Evolutionary conservation across 176 grass and related monocot species (phyloP).

Genomic region (Musa acuminata): DNA sequence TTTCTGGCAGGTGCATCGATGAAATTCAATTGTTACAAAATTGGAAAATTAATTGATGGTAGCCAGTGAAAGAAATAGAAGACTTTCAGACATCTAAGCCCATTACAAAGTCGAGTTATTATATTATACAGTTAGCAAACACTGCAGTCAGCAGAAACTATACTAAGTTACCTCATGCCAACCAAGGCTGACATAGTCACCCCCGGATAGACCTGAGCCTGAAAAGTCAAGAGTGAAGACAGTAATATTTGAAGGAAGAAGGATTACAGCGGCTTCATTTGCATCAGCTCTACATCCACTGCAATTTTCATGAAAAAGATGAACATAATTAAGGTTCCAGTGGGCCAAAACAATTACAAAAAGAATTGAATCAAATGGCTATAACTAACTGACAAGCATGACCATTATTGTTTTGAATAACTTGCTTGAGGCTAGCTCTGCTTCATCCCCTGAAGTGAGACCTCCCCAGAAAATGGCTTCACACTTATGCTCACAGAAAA

Average conservation of each 20-base stretch:
- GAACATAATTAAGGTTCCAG: background rate
- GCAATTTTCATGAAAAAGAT: constrained; percentile 29
- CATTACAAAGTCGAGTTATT: background rate
- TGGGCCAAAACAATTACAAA: background rate
- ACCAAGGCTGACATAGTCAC: constrained; percentile 97
- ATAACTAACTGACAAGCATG: background rate
- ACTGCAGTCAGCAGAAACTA: constrained; percentile 17
- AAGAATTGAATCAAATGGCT: background rate
- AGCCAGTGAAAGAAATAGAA: constrained; percentile 19
- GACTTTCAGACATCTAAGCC: background rate
- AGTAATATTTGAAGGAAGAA: constrained; percentile 96
- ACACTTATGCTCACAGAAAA: background rate
- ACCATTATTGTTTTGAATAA: background rate
- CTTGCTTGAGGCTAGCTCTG: background rate
- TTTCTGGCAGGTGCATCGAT: constrained; percentile 50
- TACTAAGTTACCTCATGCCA: constrained; percentile 78
- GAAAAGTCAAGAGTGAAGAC: constrained; percentile 97
- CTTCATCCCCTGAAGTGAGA: background rate
- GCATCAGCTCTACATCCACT: constrained; percentile 95
- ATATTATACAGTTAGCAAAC: background rate
- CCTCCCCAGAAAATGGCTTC: background rate
- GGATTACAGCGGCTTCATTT: constrained; percentile 85
- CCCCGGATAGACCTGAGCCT: constrained; percentile 80
- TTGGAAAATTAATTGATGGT: background rate
- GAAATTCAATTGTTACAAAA: constrained; percentile 12